Percentiles rank a stretch among this genome's conserved stretches.
Evolutionary conservation across 495 filamentous ascomycete genomes (phyloP).

Genomic region (Talaromyces ruber): DNA sequence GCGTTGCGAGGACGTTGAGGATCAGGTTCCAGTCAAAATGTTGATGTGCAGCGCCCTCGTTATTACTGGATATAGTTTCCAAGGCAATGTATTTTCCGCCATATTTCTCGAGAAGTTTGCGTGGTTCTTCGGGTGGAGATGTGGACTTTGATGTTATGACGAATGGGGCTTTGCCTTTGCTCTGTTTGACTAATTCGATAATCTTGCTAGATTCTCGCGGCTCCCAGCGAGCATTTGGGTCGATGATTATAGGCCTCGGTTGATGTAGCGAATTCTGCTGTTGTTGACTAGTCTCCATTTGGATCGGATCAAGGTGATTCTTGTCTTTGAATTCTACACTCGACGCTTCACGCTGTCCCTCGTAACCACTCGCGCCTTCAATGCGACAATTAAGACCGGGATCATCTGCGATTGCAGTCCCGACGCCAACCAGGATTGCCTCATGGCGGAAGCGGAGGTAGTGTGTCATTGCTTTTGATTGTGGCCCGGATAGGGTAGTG

Average conservation of each 20-base stretch:
- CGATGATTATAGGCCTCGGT: conserved; percentile 72
- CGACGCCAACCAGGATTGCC: conserved; percentile 80
- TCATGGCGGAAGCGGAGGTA: conserved; percentile 75
- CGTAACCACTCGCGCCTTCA: conserved; percentile 42
- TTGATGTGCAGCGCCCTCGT: background rate
- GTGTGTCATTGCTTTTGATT: conserved; percentile 88
- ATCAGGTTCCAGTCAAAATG: conserved; percentile 53
- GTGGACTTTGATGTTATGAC: conserved; percentile 42
- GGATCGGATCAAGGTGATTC: conserved; percentile 81
- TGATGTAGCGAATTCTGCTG: conserved; percentile 28
- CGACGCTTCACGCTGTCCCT: too few species aligned
- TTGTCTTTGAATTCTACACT: too few species aligned
- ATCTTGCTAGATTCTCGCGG: conserved; percentile 52
- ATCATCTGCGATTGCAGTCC: conserved; percentile 77
- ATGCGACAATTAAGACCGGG: conserved; percentile 76
- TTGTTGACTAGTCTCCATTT: conserved; percentile 24
- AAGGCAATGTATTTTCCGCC: conserved; percentile 38
- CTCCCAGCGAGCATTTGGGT: conserved; percentile 62
- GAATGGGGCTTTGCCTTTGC: conserved; percentile 60
- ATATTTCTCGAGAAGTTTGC: conserved; percentile 26
- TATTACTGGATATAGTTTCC: conserved; percentile 9
- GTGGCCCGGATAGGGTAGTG: conserved; percentile 69
- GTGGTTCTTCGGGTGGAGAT: conserved; percentile 16
- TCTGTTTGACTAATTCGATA: conserved; percentile 49
- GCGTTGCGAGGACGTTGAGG: conserved; percentile 36